Evolutionary conservation across 2,329 filamentous ascomycete species (phyloP), one percentile per base, ranked within the genome.

Genomic region (Claviceps maximensis): DNA sequence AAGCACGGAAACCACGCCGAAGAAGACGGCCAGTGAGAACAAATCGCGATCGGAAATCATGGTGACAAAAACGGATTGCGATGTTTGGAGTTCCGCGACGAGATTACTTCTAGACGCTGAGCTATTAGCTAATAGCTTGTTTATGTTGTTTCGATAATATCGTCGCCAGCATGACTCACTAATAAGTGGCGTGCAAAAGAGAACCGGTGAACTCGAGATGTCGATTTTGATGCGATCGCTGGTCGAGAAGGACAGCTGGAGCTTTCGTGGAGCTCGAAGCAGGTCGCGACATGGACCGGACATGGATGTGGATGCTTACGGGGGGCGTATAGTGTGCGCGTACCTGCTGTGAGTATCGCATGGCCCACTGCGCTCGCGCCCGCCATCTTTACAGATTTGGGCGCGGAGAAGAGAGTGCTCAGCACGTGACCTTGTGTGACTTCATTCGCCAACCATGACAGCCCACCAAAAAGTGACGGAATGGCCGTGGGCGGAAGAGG

Each of bases 1-100:
- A 46, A 96, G 75, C 87, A 97, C 91, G 58, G 91, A 83, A 42
- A 84, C 80, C 53, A 83, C 86, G 73, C 93, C 93, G 55, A 98
- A 86, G 69, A 96, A 91, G 68, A 97, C 83, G 69, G 93, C 90
- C 31, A 98, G 81, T 57, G 80, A 80, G 78, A 97, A 96, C 63
- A 98, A 84, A 59, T 93, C 84, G 68, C 79, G 75, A 81, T 98
- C 93, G 67, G 90, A 86, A 67, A 98, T 97, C 93, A 98, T 98
- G 49, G 63, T 87, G 74, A 63, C 55, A 56, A 56, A 13, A 25
- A 21, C 54, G 57, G 40, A 59, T 12, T 50, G 33, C 17, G 45
- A n/a, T 17, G 45, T 21, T 8, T 4, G 36, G 10, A 17, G 19
- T 33, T 40, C n/a, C 12, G 19, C 3, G 19, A 44, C 25, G 17